phyloP scores from a whole-genome alignment of 495 filamentous ascomycete species.

The Margaritispora aquatica region DNA sequence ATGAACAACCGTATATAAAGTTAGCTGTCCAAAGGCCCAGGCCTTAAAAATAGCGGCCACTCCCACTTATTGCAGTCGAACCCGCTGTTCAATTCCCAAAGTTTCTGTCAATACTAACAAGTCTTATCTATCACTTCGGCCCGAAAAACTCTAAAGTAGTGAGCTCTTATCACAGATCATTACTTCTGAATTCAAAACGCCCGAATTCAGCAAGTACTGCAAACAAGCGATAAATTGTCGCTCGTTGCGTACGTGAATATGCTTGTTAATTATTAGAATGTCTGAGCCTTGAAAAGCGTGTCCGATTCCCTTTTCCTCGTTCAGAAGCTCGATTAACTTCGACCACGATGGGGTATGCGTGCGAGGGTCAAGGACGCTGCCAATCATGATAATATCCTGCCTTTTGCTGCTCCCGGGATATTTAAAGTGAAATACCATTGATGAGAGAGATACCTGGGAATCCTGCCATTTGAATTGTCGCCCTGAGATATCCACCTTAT shows the following conservation, averaged over 20 bases:
- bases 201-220: conserved; percentile 9
- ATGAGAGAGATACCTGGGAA: conserved; percentile 3
- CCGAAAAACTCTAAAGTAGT: not conserved
- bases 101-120: too few species aligned
- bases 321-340: conserved; percentile 8
- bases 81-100: not conserved
- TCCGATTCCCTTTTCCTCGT: conserved; percentile 2
- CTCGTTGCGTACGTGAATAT: conserved; percentile 12
- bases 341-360: conserved; percentile 8
- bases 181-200: conserved; percentile 3
- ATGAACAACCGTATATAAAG: too few species aligned
- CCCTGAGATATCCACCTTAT: not conserved
- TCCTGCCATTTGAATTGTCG: not conserved
- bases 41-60: too few species aligned
- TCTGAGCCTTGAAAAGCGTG: conserved; percentile 3
- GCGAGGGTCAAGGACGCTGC: conserved; percentile 4
- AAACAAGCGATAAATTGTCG: conserved; percentile 13
- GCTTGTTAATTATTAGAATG: conserved; percentile 5
- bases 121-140: too few species aligned
- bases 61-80: too few species aligned
- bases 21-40: too few species aligned
- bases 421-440: conserved; percentile 11
- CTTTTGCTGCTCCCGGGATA: not conserved
- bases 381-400: conserved; percentile 8
- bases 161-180: not conserved